Evolutionary conservation across 495 filamentous ascomycete genomes (phyloP), one percentile per base, ranked within the genome.

Genomic region (Hypoxylon trugodes): DNA sequence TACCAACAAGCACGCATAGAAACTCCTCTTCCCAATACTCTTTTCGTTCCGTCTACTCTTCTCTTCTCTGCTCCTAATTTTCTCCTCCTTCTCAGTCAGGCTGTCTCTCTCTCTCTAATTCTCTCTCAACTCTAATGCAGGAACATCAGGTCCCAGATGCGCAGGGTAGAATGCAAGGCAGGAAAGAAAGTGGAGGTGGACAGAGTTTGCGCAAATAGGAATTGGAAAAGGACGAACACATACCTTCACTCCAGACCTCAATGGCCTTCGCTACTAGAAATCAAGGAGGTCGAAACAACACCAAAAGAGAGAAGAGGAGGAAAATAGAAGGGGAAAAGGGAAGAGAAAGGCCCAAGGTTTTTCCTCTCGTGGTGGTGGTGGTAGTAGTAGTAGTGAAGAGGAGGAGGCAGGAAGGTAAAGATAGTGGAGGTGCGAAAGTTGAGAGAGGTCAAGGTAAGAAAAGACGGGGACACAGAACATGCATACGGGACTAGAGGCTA

Each of bases 71-170:
- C 38, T 15, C 38, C 42, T 38, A 16, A 24, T 51, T 41, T 26
- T 55, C 22, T 38, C 33, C 52, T 56, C 42, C 49, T 28, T 42
- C 19, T 55, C 6, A 21, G 21, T 53, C 56, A 71, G 66, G 49
- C 59, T 66, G 66, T 68, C 63, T 71, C n/a, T n/a, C n/a, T n/a
- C n/a, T n/a, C n/a, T n/a, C n/a, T n/a, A n/a, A n/a, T n/a, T n/a
- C n/a, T n/a, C n/a, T n/a, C 47, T 73, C 69, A 74, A 71, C 72
- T 76, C 72, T 73, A 74, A 74, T 74, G 72, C 72, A 74, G 74
- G 72, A 74, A 76, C 72, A 66, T 69, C 53, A 61, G 69, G 66
- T 74, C 69, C 70, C 66, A 69, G 64, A 60, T 68, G 72, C 69
- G 59, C 54, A 74, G 63, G 61, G 59, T 48, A 30, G 48, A 62